These are phyloP conservation scores for Cryoendolithus antarcticus DNA, from an alignment of 2,329 filamentous ascomycete genomes.

Conservation along the genomic window DNA sequence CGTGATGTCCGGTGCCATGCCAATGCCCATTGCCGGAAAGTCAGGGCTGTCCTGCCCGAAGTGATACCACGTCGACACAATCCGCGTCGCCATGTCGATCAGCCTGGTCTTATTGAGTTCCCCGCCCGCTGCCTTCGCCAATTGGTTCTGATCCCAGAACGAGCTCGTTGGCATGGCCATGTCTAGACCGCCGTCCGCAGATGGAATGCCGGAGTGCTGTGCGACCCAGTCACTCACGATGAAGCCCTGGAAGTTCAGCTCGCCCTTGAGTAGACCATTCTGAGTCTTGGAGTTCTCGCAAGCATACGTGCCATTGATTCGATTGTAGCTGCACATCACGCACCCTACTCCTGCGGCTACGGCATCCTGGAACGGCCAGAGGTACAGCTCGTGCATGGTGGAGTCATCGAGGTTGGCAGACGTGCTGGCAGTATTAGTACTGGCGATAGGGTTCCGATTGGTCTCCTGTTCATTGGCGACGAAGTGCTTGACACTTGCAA, in stretches of 20 bases:
- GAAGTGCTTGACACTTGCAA: conserved; percentile 46
- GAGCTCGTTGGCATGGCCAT: conserved; percentile 51
- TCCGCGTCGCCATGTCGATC: conserved; percentile 47
- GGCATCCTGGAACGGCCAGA: conserved; percentile 42
- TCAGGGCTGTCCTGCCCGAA: conserved; percentile 39
- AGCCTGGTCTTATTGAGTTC: conserved; percentile 45
- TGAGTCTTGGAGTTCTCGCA: conserved; percentile 59
- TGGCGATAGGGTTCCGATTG: conserved; percentile 32
- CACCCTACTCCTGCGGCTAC: conserved; percentile 36
- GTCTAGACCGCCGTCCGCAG: conserved; percentile 51
- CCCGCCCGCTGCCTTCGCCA: conserved; percentile 47
- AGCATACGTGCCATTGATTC: conserved; percentile 35
- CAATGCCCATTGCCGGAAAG: conserved; percentile 28
- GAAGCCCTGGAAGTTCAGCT: conserved; percentile 60
- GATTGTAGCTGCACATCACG: conserved; percentile 26
- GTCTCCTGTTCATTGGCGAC: conserved; percentile 43
- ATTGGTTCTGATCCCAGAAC: conserved; percentile 25
- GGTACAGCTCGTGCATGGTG: conserved; percentile 57
- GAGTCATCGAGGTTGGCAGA: conserved; percentile 49
- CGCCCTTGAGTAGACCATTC: conserved; percentile 60
- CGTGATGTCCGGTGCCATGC: conserved; percentile 39
- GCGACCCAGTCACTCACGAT: conserved; percentile 61
- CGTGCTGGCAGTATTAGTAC: conserved; percentile 14
- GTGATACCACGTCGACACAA: conserved; percentile 45
- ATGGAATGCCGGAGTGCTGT: conserved; percentile 47